phyloP scores from a whole-genome alignment of 2,329 filamentous ascomycete genomes.

The Cordyceps militaris region DNA sequence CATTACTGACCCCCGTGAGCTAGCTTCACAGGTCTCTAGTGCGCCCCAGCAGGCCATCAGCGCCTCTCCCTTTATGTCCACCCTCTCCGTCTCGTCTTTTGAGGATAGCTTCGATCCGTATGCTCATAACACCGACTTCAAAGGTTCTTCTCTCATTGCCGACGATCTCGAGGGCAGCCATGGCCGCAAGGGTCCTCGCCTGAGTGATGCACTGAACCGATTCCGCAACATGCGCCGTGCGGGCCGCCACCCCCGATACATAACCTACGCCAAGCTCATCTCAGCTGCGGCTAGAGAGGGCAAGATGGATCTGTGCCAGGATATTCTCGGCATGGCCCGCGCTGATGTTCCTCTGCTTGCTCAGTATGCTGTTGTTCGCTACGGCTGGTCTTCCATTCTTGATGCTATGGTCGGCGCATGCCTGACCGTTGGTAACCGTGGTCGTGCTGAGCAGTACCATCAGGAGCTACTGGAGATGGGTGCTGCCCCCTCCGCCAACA shows the following conservation, averaged over 20 bases:
- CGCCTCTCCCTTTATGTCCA: slow-evolving; percentile 46
- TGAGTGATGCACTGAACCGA: slow-evolving; percentile 73
- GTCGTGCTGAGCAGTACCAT: slow-evolving; percentile 77
- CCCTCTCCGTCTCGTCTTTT: slow-evolving; percentile 52
- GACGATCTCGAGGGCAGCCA: slow-evolving; percentile 79
- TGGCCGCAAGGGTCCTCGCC: slow-evolving; percentile 62
- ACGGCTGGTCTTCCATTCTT: slow-evolving; percentile 93
- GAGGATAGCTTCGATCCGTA: slow-evolving; percentile 91
- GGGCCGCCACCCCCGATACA: slow-evolving; percentile 87
- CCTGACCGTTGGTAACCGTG: slow-evolving; percentile 73
- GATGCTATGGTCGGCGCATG: slow-evolving; percentile 95
- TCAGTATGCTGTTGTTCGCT: slow-evolving; percentile 81
- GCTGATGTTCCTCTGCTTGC: slow-evolving; percentile 77
- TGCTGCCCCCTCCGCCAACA: slow-evolving; percentile 89
- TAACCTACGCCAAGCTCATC: slow-evolving; percentile 94
- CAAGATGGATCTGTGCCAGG: slow-evolving; percentile 73
- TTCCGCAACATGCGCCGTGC: slow-evolving; percentile 91
- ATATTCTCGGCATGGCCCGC: slow-evolving; percentile 84
- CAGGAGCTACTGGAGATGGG: slow-evolving; percentile 88
- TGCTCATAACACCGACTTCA: slow-evolving; percentile 83
- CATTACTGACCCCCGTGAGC: slow-evolving; percentile 48
- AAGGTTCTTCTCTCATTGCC: slow-evolving; percentile 83
- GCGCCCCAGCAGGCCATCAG: slow-evolving; percentile 36
- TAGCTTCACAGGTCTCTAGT: slow-evolving; percentile 38
- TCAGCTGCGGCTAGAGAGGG: slow-evolving; percentile 79